These are phyloP conservation scores for Rhododendron molle DNA, from an alignment of 148 eudicot genomes.

Conservation along the genomic window DNA sequence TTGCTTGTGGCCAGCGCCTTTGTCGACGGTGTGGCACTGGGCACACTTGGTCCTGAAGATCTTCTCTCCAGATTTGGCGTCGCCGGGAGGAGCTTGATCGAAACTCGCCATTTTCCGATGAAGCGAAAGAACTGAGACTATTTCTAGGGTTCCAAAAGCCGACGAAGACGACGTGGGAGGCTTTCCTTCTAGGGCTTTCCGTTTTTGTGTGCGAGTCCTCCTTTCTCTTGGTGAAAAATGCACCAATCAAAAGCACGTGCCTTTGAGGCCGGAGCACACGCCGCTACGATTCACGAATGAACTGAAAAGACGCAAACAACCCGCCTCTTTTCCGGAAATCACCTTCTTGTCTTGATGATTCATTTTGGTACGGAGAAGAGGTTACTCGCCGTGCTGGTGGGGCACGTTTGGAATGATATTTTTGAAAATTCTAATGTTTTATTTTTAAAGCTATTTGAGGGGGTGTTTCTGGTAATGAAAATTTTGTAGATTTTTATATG, in stretches of 20 bases:
- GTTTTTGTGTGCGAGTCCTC: neutral
- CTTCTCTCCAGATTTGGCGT: slow-evolving; percentile 35
- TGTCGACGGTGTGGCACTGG: slow-evolving; percentile 51
- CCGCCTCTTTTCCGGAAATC: neutral
- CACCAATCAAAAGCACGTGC: neutral
- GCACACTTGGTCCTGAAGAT: slow-evolving; percentile 54
- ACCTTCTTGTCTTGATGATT: no score
- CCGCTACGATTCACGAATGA: neutral
- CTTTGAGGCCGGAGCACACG: neutral
- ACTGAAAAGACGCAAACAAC: neutral
- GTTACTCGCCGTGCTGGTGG: no score
- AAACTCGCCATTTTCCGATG: slow-evolving; percentile 31
- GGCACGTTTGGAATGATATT: no score
- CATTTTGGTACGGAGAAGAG: no score
- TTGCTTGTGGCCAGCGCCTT: slow-evolving; percentile 59
- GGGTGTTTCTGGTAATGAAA: no score
- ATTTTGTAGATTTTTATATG: no score
- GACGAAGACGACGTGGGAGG: neutral
- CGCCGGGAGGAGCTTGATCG: slow-evolving; percentile 34
- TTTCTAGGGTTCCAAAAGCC: neutral
- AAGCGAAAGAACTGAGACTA: neutral
- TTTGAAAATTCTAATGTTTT: no score
- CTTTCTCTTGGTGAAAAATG: neutral
- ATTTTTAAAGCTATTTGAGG: no score
- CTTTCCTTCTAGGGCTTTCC: neutral